A percentile compares a stretch with the other conserved stretches of the same genome.
Evolutionary conservation across 169 alveolate species (phyloP).

Genomic region (Theileria equi): DNA sequence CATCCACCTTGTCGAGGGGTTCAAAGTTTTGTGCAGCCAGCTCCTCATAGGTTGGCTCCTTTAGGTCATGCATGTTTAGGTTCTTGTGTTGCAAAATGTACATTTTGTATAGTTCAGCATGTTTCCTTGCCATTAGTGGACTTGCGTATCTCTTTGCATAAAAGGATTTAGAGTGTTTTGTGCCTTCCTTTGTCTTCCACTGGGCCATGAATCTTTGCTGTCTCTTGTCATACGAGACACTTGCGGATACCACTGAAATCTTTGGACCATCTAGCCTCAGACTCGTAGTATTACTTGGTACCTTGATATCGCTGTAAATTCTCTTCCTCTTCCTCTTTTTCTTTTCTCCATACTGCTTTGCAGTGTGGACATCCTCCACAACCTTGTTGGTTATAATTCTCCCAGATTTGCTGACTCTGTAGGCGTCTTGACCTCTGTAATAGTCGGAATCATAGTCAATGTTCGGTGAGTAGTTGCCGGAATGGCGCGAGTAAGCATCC

Average conservation of each 20-base stretch:
- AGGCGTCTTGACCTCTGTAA: too few species aligned
- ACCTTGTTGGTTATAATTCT: too few species aligned
- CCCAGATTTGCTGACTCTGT: too few species aligned
- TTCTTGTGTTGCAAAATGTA: slow-evolving; percentile 53
- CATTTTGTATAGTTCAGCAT: slow-evolving; percentile 66
- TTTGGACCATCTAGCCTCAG: not conserved
- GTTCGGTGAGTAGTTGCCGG: too few species aligned
- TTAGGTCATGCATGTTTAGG: slow-evolving; percentile 9
- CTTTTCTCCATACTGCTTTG: not conserved
- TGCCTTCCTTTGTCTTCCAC: slow-evolving; percentile 77
- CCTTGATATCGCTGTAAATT: not conserved
- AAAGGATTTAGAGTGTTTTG: slow-evolving; percentile 72
- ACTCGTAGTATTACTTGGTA: not conserved
- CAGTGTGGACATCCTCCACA: too few species aligned
- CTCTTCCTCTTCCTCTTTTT: slow-evolving; percentile 11
- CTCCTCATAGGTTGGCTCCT: slow-evolving; percentile 62
- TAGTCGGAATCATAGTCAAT: too few species aligned
- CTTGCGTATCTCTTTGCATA: slow-evolving; percentile 66
- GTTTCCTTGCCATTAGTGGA: slow-evolving; percentile 65
- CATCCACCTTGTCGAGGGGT: slow-evolving; percentile 45
- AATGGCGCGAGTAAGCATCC: too few species aligned
- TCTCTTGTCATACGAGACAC: slow-evolving; percentile 69
- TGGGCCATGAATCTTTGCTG: slow-evolving; percentile 78
- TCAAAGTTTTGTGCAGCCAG: slow-evolving; percentile 59
- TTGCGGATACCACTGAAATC: slow-evolving; percentile 67